Base-by-base conservation (phyloP, 176 grass and related monocot genomes). In the Eleusine indica region DNA sequence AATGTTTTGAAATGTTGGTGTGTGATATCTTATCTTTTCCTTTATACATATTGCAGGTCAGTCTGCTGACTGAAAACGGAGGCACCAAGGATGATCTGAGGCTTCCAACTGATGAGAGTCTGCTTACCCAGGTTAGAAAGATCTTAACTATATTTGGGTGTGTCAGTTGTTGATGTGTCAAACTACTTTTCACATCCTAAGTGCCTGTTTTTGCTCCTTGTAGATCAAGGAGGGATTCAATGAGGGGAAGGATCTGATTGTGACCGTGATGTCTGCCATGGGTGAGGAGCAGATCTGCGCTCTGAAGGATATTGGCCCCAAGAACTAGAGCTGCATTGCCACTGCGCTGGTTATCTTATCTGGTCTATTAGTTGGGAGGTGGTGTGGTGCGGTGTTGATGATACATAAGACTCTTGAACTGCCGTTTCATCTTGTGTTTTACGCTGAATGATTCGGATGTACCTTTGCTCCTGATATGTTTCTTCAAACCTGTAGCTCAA, bases 11-110 rank as follows among this genome's bases (percentile, higher is more conserved):
- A 54, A 70, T 86, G 46, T 21, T n/a, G 17, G 12, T 13, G 1
- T 54, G 28, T 57, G 1, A 8, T 84, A 42, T 7, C 9, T 84
- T 75, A 42, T 49, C 60, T 74, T 21, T 64, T 29, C 47, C 15
- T 49, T 38, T 35, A 14, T 73, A 73, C 29, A 32, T 66, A 16
- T 37, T 53, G 35, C 81, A 94, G 91, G 91, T 94, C 49, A 90
- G 84, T 77, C 88, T 94, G 40, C 82, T 94, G 82, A 90, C 91
- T 81, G 91, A 94, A 64, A 94, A 2, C 79, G 91, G 91, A 42
- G 77, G 21, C 70, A 94, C 88, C 49, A 94, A 90, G 66, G 88
- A 94, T 88, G 88, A 94, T 67, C 85, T 94, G 39, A 94, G 22
- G 79, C 88, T 94, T 51, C 91, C 91, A 30, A 77, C 63, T 83